A percentile compares a stretch with the other conserved stretches of the same genome.
Conservation (phyloP, 1,139 yeast species). For the Kurtzmaniella quercitrusa region DNA sequence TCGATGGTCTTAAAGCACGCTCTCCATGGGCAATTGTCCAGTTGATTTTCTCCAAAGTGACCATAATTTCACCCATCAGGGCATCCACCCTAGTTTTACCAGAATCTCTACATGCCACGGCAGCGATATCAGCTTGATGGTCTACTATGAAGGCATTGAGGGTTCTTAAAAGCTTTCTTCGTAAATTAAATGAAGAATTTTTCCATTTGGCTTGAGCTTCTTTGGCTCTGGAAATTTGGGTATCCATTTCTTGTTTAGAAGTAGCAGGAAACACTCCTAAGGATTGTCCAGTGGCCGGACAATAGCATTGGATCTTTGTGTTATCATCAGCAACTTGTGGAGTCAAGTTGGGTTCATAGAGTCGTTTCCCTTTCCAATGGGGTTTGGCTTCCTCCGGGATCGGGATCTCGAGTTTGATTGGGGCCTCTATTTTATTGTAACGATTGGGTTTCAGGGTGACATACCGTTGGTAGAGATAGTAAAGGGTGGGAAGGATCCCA, state of each 20-base stretch:
- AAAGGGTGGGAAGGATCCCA: conserved; percentile 36
- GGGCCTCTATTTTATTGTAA: conserved; percentile 42
- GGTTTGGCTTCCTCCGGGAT: conserved; percentile 83
- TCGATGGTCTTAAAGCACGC: conserved; percentile 60
- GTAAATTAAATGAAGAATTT: conserved; percentile 44
- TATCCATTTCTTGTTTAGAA: conserved; percentile 65
- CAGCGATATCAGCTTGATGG: conserved; percentile 81
- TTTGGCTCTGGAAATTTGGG: conserved; percentile 49
- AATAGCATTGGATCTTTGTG: conserved; percentile 69
- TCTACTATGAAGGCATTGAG: conserved; percentile 67
- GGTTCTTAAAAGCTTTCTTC: conserved; percentile 69
- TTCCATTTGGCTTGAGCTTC: conserved; percentile 63
- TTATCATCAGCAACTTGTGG: conserved; percentile 58
- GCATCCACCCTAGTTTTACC: conserved; percentile 97
- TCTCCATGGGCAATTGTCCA: conserved; percentile 90
- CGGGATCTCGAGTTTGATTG: conserved; percentile 49
- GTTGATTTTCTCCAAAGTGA: conserved; percentile 83
- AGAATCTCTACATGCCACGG: conserved; percentile 92
- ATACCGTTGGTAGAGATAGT: conserved; percentile 35
- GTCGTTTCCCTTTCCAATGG: conserved; percentile 87
- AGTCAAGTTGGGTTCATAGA: conserved; percentile 52
- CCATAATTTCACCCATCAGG: conserved; percentile 92
- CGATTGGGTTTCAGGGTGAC: conserved; percentile 36
- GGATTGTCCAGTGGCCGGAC: conserved; percentile 94
- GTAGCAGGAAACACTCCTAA: conserved; percentile 69